A percentile compares a stretch with the other conserved stretches of the same genome.
Evolutionary conservation across 2,329 filamentous ascomycete genomes (phyloP).

Genomic region (Aureobasidium vineae): DNA sequence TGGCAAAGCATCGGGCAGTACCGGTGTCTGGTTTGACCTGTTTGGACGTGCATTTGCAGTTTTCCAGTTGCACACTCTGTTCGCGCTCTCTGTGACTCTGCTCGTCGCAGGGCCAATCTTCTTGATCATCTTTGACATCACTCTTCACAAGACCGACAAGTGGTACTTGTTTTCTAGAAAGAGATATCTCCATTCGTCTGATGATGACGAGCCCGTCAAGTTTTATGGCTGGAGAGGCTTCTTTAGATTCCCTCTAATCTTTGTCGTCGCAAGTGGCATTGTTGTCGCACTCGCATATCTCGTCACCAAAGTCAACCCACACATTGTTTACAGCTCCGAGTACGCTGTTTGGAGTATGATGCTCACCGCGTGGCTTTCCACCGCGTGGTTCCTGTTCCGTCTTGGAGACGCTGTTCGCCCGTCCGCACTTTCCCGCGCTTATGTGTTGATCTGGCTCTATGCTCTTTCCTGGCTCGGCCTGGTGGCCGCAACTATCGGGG

Average conservation of each 20-base stretch:
- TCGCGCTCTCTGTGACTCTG: slow-evolving; percentile 81
- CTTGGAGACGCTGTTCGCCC: slow-evolving; percentile 77
- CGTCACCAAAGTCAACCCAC: slow-evolving; percentile 78
- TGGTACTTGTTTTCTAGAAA: slow-evolving; percentile 81
- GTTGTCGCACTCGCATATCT: slow-evolving; percentile 72
- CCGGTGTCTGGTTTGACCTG: slow-evolving; percentile 90
- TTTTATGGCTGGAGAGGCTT: slow-evolving; percentile 78
- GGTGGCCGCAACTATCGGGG: slow-evolving; percentile 70
- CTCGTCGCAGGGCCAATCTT: slow-evolving; percentile 76
- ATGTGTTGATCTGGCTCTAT: slow-evolving; percentile 82
- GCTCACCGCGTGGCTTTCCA: slow-evolving; percentile 72
- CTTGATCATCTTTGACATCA: slow-evolving; percentile 65
- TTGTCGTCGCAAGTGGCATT: slow-evolving; percentile 65
- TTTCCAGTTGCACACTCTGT: slow-evolving; percentile 76
- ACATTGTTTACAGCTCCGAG: slow-evolving; percentile 84
- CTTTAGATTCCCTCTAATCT: slow-evolving; percentile 76
- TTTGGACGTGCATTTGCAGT: slow-evolving; percentile 78
- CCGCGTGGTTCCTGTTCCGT: slow-evolving; percentile 78
- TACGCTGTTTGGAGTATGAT: slow-evolving; percentile 90
- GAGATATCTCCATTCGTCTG: slow-evolving; percentile 59
- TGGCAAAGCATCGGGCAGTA: slow-evolving; percentile 57
- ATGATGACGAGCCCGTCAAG: slow-evolving; percentile 57
- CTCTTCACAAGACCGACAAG: slow-evolving; percentile 70
- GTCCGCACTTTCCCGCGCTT: slow-evolving; percentile 80
- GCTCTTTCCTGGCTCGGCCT: slow-evolving; percentile 69